A percentile compares a stretch with the other conserved stretches of the same genome.
Conservation (phyloP, 2,329 filamentous ascomycete genomes). For the Daldinia eschscholtzii region DNA sequence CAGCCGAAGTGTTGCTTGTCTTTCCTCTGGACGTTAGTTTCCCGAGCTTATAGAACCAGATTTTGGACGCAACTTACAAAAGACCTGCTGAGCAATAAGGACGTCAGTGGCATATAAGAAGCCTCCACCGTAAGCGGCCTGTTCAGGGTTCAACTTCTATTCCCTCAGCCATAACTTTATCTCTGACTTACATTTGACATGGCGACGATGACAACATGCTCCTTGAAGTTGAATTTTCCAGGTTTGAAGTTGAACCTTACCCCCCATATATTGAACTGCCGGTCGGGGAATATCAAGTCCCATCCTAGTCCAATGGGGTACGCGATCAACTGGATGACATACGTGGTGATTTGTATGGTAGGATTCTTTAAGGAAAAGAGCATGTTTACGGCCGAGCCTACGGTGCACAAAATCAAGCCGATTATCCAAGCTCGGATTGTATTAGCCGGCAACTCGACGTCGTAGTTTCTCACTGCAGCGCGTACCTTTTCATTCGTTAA, state of each 20-base stretch:
- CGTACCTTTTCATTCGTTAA: constrained; percentile 48
- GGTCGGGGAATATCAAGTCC: constrained; percentile 54
- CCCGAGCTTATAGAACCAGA: too few species aligned
- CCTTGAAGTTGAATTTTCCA: constrained; percentile 56
- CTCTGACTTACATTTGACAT: constrained; percentile 70
- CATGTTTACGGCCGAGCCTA: constrained; percentile 69
- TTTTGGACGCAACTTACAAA: constrained; percentile 54
- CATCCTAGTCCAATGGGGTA: constrained; percentile 60
- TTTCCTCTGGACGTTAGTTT: constrained; percentile 27
- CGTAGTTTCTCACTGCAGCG: constrained; percentile 58
- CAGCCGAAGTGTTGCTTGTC: constrained; percentile 68
- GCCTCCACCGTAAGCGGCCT: constrained; percentile 69
- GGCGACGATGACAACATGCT: constrained; percentile 62
- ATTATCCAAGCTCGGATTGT: constrained; percentile 72
- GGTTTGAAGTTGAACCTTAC: constrained; percentile 57
- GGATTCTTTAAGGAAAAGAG: constrained; percentile 64
- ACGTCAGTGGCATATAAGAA: constrained; percentile 68
- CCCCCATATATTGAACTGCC: constrained; percentile 52
- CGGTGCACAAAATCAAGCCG: constrained; percentile 68
- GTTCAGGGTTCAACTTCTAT: constrained; percentile 43
- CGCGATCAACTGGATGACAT: constrained; percentile 67
- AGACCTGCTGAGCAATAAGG: constrained; percentile 66
- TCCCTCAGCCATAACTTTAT: too few species aligned
- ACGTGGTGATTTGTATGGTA: constrained; percentile 64
- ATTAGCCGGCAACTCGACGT: constrained; percentile 65